Evolutionary conservation across 441 rosid species (phyloP).

Genomic region (Caryocar brasiliense): DNA sequence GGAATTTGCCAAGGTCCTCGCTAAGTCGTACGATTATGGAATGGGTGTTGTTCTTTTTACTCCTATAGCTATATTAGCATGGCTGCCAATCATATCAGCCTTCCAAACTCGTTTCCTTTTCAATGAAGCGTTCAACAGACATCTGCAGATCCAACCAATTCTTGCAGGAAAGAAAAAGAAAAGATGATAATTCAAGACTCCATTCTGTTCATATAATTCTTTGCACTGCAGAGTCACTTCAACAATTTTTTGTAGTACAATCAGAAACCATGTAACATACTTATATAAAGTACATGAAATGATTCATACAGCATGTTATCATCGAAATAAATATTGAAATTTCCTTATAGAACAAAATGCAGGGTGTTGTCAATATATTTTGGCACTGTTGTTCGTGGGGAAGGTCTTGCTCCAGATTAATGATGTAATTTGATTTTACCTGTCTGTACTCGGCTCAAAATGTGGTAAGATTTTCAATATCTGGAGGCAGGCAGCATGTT

Average conservation of each 20-base stretch:
- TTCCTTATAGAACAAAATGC: too few relatives aligned
- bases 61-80: slow-evolving; percentile 76
- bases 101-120: slow-evolving; percentile 94
- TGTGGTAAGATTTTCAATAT: too few relatives aligned
- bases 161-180: slow-evolving; percentile 73
- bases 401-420: too few relatives aligned
- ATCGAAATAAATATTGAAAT: too few relatives aligned
- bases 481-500: too few relatives aligned
- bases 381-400: too few relatives aligned
- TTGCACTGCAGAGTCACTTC: slow-evolving; percentile 1
- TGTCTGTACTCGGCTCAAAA: too few relatives aligned
- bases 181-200: slow-evolving; percentile 4
- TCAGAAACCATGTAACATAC: not conserved
- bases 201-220: not conserved
- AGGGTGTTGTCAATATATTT: too few relatives aligned
- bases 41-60: slow-evolving; percentile 83
- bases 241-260: not conserved
- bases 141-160: slow-evolving; percentile 80
- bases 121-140: slow-evolving; percentile 77
- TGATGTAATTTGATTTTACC: too few relatives aligned
- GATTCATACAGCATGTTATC: too few relatives aligned
- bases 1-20: slow-evolving; percentile 68
- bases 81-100: slow-evolving; percentile 84
- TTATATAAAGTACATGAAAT: too few relatives aligned
- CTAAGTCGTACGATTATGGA: slow-evolving; percentile 82